Base-by-base conservation (phyloP, 768 basidiomycete species). In the Boletus barrowsii region DNA sequence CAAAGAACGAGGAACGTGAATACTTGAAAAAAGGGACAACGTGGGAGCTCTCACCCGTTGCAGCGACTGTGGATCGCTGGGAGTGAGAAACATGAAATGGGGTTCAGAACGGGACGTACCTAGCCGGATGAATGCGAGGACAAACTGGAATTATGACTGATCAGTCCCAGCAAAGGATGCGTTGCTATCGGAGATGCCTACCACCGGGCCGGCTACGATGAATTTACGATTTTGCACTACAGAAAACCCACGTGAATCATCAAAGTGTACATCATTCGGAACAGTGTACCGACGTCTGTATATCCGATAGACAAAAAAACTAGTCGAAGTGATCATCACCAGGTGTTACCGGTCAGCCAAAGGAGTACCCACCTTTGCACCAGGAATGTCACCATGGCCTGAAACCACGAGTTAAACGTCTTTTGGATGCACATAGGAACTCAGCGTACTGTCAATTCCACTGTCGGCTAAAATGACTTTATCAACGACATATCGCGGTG, bases 381-480 rank as follows among this genome's bases (percentile, higher is more conserved):
- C 8, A 68, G 37, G 26, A 67, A 67, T n/a, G 64, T 66, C 18
- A 66, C 32, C 53, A 56, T 59, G 18, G 65, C 65, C 65, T 68
- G n/a, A 17, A 36, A 2, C 5, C 17, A 18, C 4, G 6, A 7
- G 22, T 62, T 9, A 51, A 40, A 37, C 22, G 4, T 17, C n/a
- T 11, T 20, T 39, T 13, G 11, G 5, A 45, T 18, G 20, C 1
- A 43, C 14, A 29, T 9, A 24, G n/a, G 17, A 18, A 10, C 5
- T 22, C 41, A 29, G 30, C 58, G 49, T 33, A 67, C 65, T 7
- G 65, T 67, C 33, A 67, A n/a, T 24, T 48, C 56, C 1, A 67
- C 57, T 18, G 62, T 47, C 18, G 53, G 57, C 67, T 67, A 35
- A 48, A 40, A 15, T 8, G 3, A 35, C 17, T 13, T 18, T 4